Conservation (phyloP, 2,329 filamentous ascomycete species). For the Fusarium palustre region DNA sequence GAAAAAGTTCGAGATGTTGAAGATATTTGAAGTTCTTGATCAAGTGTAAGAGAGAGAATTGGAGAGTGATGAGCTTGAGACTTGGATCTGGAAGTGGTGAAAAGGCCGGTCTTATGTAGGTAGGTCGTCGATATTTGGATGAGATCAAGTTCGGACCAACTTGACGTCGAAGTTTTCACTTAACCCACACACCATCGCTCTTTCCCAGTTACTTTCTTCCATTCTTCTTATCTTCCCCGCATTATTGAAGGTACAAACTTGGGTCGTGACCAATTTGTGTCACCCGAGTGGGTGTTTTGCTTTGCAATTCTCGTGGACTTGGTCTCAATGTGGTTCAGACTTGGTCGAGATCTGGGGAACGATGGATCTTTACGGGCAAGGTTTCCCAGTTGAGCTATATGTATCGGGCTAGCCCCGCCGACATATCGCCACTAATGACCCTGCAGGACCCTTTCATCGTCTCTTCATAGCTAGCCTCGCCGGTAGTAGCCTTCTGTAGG, state of each 20-base stretch:
- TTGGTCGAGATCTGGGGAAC: constrained; percentile 41
- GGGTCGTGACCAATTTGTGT: constrained; percentile 42
- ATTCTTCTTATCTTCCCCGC: constrained; percentile 34
- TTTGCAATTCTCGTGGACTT: constrained; percentile 36
- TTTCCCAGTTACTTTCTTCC: constrained; percentile 10
- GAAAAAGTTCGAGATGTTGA: background rate
- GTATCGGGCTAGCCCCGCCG: constrained; percentile 44
- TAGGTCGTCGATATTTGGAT: constrained; percentile 23
- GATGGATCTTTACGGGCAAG: constrained; percentile 36
- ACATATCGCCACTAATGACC: background rate
- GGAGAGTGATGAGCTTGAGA: constrained; percentile 29
- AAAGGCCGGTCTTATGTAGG: constrained; percentile 32
- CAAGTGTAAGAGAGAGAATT: background rate
- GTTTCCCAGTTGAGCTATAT: constrained; percentile 35
- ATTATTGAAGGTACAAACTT: constrained; percentile 17
- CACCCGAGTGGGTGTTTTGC: constrained; percentile 35
- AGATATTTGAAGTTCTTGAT: background rate
- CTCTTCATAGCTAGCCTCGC: constrained; percentile 35
- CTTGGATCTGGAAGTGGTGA: constrained; percentile 6
- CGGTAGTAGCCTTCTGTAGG: constrained; percentile 14
- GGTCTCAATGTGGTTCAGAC: constrained; percentile 27
- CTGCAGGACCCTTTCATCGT: background rate
- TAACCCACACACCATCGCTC: constrained; percentile 14
- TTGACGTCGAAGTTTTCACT: constrained; percentile 13
- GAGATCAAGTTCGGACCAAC: constrained; percentile 8